A percentile compares a stretch with the other conserved stretches of the same genome.
These are phyloP conservation scores for Apiospora hydei DNA, from an alignment of 2,329 filamentous ascomycete genomes.

Conservation along the genomic window DNA sequence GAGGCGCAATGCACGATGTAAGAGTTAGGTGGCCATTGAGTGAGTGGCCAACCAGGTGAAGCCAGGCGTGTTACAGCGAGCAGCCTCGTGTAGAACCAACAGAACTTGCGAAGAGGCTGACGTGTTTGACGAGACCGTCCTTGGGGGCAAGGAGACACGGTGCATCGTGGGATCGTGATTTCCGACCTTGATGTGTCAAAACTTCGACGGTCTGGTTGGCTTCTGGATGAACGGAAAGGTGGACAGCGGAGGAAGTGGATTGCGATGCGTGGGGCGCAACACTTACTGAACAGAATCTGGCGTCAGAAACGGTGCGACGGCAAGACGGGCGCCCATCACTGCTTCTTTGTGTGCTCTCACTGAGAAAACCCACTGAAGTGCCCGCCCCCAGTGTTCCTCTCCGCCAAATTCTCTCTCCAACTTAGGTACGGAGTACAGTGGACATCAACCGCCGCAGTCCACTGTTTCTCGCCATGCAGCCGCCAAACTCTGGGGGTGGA, in stretches of 20 bases:
- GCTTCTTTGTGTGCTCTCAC: background rate
- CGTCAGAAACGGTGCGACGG: background rate
- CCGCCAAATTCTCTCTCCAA: background rate
- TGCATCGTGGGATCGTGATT: slow-evolving; percentile 12
- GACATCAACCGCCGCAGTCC: background rate
- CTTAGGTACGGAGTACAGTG: too few relatives aligned
- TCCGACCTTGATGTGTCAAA: background rate
- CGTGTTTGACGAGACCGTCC: background rate
- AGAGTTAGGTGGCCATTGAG: background rate
- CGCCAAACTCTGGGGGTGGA: slow-evolving; percentile 13
- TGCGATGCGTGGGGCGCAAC: background rate
- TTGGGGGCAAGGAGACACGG: background rate
- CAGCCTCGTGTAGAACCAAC: background rate
- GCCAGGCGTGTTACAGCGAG: background rate
- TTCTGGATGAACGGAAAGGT: slow-evolving; percentile 1
- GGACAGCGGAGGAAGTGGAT: background rate
- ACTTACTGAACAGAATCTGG: background rate
- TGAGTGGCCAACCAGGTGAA: background rate
- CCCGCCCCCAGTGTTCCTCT: slow-evolving; percentile 3
- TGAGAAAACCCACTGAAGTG: background rate
- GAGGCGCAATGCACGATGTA: background rate
- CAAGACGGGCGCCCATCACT: background rate
- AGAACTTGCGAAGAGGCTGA: background rate
- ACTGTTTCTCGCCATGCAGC: slow-evolving; percentile 7
- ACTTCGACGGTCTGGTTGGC: background rate